phyloP scores from a whole-genome alignment of 306 rosid genomes.

The Ormosia emarginata region DNA sequence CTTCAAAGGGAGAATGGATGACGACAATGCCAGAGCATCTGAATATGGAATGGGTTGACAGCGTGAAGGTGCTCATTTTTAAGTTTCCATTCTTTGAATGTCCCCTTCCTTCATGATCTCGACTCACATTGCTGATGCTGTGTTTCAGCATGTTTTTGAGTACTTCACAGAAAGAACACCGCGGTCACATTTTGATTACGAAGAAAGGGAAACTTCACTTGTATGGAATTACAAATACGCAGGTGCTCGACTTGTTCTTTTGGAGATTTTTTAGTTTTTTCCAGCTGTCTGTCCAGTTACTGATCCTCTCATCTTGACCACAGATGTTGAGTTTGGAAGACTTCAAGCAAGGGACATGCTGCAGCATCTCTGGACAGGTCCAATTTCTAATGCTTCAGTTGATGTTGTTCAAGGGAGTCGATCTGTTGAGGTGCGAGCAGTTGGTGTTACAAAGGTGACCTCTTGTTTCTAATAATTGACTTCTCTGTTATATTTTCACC shows the following conservation, averaged over 20 bases:
- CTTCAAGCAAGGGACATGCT: constrained; percentile 96
- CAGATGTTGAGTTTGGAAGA: constrained; percentile 87
- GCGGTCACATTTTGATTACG: constrained; percentile 53
- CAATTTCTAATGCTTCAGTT: constrained; percentile 90
- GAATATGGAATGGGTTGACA: constrained; percentile 95
- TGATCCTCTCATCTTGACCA: constrained; percentile 17
- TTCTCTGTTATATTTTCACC: not conserved
- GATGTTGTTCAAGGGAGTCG: constrained; percentile 97
- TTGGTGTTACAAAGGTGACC: constrained; percentile 87
- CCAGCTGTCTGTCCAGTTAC: constrained; percentile 19
- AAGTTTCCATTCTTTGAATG: constrained; percentile 9
- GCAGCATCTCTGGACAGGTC: constrained; percentile 98
- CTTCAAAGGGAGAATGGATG: constrained; percentile 86
- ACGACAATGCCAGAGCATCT: constrained; percentile 97
- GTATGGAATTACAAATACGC: constrained; percentile 97
- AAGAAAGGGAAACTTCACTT: constrained; percentile 77
- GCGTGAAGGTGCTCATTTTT: constrained; percentile 62
- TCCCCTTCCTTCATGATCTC: constrained; percentile 5
- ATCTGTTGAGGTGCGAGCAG: constrained; percentile 93
- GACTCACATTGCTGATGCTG: constrained; percentile 22
- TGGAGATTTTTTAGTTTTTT: not conserved
- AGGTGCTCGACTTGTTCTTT: constrained; percentile 40
- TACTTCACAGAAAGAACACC: constrained; percentile 94
- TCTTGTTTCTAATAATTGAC: not conserved
- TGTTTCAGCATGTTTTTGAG: constrained; percentile 82